Evolutionary conservation across 352 stramenopile species (phyloP).

Genomic region (Pseudoperonospora humuli): DNA sequence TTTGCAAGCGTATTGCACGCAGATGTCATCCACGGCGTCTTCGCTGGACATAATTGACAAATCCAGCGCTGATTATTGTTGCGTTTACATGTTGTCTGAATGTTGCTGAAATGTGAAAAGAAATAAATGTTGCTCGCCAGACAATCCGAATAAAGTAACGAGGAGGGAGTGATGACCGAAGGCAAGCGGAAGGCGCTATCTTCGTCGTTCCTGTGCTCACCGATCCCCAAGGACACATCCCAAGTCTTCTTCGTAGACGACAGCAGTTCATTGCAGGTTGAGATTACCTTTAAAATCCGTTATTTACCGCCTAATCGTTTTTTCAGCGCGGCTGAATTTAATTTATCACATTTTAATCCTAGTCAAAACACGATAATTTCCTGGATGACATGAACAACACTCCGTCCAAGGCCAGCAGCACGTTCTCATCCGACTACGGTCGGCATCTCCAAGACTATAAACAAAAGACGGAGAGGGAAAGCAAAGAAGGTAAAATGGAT

Average conservation of each 20-base stretch:
- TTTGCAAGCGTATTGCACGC: slow-evolving; percentile 64
- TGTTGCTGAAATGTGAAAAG: neutral
- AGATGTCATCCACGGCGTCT: slow-evolving; percentile 25
- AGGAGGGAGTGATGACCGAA: slow-evolving; percentile 18
- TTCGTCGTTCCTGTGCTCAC: slow-evolving; percentile 58
- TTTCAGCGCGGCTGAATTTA: neutral
- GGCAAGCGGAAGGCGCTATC: slow-evolving; percentile 27
- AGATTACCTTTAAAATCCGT: neutral
- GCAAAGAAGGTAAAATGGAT: slow-evolving; percentile 24
- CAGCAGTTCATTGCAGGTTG: slow-evolving; percentile 17
- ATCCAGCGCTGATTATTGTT: neutral
- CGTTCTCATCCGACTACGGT: slow-evolving; percentile 12
- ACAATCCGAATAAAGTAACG: slow-evolving; percentile 1
- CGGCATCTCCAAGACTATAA: slow-evolving; percentile 29
- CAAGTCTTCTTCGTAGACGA: slow-evolving; percentile 52
- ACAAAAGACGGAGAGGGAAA: slow-evolving; percentile 23
- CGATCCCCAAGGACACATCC: slow-evolving; percentile 51
- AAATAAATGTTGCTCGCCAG: slow-evolving; percentile 10
- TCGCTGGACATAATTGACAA: slow-evolving; percentile 3
- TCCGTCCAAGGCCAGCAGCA: slow-evolving; percentile 6
- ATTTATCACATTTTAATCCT: neutral
- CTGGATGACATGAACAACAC: slow-evolving; percentile 35
- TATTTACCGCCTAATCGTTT: neutral
- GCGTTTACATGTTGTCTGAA: slow-evolving; percentile 1
- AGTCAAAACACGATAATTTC: slow-evolving; percentile 18